Conservation (phyloP, 768 basidiomycete genomes). For the Auricularia auricula-judae region DNA sequence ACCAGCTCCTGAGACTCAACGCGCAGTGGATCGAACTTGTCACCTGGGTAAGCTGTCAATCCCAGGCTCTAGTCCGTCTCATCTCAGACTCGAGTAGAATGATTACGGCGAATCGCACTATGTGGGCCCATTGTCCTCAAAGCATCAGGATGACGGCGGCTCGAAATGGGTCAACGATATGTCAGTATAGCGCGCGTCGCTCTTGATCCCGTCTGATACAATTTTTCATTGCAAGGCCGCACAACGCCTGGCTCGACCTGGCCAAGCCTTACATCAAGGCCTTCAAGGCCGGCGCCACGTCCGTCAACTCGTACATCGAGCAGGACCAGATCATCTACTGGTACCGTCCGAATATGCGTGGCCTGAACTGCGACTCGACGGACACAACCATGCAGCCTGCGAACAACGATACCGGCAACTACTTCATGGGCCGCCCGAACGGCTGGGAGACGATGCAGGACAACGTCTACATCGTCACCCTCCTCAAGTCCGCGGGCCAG, state of each 20-base stretch:
- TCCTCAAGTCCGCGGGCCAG: background rate
- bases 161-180: slow-evolving; percentile 1
- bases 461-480: background rate
- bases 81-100: background rate
- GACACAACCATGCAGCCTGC: background rate
- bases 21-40: background rate
- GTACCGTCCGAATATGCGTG: background rate
- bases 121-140: background rate
- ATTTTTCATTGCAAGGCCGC: background rate
- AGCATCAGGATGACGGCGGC: background rate
- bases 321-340: slow-evolving; percentile 1
- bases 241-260: slow-evolving; percentile 1
- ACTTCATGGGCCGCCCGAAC: background rate
- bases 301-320: background rate
- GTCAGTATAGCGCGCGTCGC: background rate
- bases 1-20: background rate
- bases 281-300: background rate
- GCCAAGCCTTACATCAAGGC: background rate
- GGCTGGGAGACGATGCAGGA: slow-evolving; percentile 1
- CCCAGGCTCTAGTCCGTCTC: background rate
- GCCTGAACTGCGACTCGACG: slow-evolving; percentile 1
- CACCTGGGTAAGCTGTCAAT: background rate
- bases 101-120: slow-evolving; percentile 1
- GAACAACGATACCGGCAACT: background rate
- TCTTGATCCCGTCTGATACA: background rate